Conservation (phyloP, 2,329 filamentous ascomycete species). For the Pseudogymnoascus sp. region DNA sequence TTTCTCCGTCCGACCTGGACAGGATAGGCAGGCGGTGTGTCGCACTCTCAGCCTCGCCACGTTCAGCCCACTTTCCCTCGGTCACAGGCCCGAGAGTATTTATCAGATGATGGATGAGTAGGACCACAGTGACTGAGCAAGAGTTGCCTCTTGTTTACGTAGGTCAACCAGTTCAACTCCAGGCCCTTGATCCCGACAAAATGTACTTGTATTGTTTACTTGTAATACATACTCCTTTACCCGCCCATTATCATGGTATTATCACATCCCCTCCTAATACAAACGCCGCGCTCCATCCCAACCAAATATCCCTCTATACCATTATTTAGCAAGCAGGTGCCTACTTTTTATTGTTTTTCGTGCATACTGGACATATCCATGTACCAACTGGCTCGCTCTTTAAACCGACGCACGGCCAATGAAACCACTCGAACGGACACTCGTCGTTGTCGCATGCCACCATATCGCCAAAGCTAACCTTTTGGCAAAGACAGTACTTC, state of each 20-base stretch:
- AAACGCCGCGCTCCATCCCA: background rate
- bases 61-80: background rate
- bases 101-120: background rate
- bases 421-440: conserved; percentile 80
- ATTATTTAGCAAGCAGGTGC: background rate
- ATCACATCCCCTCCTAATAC: background rate
- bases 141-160: background rate
- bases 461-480: conserved; percentile 81
- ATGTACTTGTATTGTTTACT: background rate
- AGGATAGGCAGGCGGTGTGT: conserved; percentile 4
- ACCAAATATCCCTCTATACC: background rate
- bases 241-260: background rate
- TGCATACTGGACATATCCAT: conserved; percentile 60
- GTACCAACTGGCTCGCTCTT: conserved; percentile 60
- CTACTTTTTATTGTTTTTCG: conserved; percentile 30
- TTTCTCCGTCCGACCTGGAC: background rate
- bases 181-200: background rate
- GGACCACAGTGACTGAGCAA: background rate
- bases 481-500: conserved; percentile 75
- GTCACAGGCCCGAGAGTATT: background rate
- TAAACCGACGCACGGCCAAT: conserved; percentile 66
- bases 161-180: background rate
- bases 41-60: background rate
- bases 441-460: conserved; percentile 79
- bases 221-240: background rate